Conservation (phyloP, 2,329 filamentous ascomycete genomes). For the Lasiodiplodia sp. region DNA sequence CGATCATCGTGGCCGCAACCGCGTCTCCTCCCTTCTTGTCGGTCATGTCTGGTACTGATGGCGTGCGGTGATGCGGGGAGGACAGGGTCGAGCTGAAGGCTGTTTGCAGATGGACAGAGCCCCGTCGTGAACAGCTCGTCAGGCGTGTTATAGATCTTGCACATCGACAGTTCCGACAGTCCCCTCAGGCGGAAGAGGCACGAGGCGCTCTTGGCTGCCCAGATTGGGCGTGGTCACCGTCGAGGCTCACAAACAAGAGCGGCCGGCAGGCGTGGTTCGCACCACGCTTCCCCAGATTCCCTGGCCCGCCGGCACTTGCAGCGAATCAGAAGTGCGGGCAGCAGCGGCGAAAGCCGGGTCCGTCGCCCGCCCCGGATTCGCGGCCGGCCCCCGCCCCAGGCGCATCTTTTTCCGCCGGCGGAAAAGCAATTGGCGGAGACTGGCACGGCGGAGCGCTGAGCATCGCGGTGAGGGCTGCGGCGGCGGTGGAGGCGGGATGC, state of each 20-base stretch:
- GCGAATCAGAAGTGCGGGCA: slow-evolving; percentile 21
- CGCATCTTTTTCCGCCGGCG: slow-evolving; percentile 11
- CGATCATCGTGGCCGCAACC: slow-evolving; percentile 22
- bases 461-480: background rate
- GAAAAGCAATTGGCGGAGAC: background rate
- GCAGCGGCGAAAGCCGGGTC: slow-evolving; percentile 15
- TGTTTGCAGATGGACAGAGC: background rate
- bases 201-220: slow-evolving; percentile 1
- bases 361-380: slow-evolving; percentile 1
- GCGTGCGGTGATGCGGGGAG: background rate
- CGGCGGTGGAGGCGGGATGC: background rate
- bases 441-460: background rate
- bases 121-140: background rate
- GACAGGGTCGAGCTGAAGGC: background rate
- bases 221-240: slow-evolving; percentile 4
- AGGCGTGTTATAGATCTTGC: slow-evolving; percentile 14
- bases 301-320: slow-evolving; percentile 13
- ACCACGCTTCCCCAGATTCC: slow-evolving; percentile 20
- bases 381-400: background rate
- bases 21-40: slow-evolving; percentile 14
- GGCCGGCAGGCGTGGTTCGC: background rate
- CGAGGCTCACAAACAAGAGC: background rate
- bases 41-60: slow-evolving; percentile 3
- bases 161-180: slow-evolving; percentile 1
- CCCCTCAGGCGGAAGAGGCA: background rate